Evolutionary conservation across 371 early-diverging fungal species (phyloP).

Genomic region (Mucor velutinosus): DNA sequence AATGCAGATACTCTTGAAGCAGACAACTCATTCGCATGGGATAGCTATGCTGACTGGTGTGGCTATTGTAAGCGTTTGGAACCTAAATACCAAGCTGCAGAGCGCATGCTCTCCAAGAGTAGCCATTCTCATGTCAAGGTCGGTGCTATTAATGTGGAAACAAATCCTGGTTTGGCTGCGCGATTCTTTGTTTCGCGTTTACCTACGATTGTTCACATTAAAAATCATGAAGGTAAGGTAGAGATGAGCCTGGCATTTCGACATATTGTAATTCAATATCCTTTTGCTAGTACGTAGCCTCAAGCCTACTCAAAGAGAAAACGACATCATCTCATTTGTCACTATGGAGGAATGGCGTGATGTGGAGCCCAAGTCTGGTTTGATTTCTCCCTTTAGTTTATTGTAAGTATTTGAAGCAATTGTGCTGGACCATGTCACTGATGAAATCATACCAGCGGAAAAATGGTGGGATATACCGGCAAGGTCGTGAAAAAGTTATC

Average conservation of each 20-base stretch:
- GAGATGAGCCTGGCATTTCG: not conserved
- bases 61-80: conserved; percentile 41
- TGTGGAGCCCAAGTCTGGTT: conserved; percentile 30
- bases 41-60: conserved; percentile 54
- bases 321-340: conserved; percentile 26
- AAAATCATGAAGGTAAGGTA: conserved; percentile 37
- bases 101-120: conserved; percentile 18
- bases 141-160: conserved; percentile 42
- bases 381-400: conserved; percentile 43
- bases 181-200: conserved; percentile 51
- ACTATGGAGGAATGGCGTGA: conserved; percentile 39
- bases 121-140: conserved; percentile 25
- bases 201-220: conserved; percentile 47
- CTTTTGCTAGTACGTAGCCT: conserved; percentile 11
- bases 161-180: conserved; percentile 44
- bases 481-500: conserved; percentile 36
- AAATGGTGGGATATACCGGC: conserved; percentile 32
- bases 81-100: conserved; percentile 35
- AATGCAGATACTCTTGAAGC: not conserved
- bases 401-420: conserved; percentile 32
- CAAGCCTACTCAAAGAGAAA: conserved; percentile 11
- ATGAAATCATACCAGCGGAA: conserved; percentile 24
- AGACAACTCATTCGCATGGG: not conserved
- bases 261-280: too few relatives aligned
- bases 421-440: not conserved